Evolutionary conservation across 352 stramenopile species (phyloP), one percentile per base, ranked within the genome.

Genomic region (Phytopythium montanum): DNA sequence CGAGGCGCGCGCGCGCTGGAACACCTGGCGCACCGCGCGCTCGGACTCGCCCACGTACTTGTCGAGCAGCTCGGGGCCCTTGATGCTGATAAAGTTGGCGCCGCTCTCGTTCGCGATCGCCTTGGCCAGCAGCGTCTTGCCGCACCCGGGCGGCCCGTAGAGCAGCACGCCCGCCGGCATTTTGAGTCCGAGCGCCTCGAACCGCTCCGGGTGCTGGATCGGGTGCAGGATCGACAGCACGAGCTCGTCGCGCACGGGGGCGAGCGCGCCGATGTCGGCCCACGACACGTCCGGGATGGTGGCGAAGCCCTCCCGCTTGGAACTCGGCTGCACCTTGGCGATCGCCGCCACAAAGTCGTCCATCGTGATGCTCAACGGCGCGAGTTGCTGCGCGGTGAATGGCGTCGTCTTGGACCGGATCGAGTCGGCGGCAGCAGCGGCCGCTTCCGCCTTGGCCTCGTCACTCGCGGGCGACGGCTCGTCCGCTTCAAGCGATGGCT

Each of bases 1-100:
- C 16, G 96, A 99, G 49, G 95, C 95, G 2, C 97, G 79, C n/a
- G 97, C 98, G 50, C 97, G 85, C 74, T 98, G 92, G 79, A 99
- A 99, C 1, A 99, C 94, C 60, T 97, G 89, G 8, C 94, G 89
- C 51, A 98, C 94, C 1, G 90, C 94, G 34, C 93, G 85, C 73
- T 99, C 98, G 36, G 88, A 98, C 77, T 99, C 97, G 34, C 97
- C 97, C 3, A 99, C 97, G 71, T 99, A 99, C 75, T 99, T 99
- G 83, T 99, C 97, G 29, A 99, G 84, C 31, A 99, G 81, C 73
- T 99, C 97, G 1, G 97, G 97, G 21, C 97, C 97, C 73, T 99
- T 99, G 55, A 99, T 97, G 56, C 83, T 97, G 67, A 99, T 99
- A 61, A 99, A 99, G 71, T 99, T 99, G 16, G 97, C 97, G 3